Percentiles rank a stretch among this genome's conserved stretches.
phyloP scores from a whole-genome alignment of 352 stramenopile species.

The Achlya hypogyna region DNA sequence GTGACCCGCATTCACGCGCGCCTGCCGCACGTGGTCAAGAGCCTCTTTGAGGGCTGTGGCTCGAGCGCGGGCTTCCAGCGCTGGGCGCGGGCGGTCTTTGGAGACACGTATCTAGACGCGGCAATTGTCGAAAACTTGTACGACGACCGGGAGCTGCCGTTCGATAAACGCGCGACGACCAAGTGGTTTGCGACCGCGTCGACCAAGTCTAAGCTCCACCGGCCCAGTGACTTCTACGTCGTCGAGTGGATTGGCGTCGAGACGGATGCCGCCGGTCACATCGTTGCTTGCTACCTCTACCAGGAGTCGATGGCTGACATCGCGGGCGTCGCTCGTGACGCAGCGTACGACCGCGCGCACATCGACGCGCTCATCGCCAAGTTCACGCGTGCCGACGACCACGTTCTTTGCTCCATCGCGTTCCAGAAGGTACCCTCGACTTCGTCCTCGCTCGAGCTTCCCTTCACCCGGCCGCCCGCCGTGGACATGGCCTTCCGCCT shows the following conservation, averaged over 20 bases:
- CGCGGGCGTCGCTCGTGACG: neutral
- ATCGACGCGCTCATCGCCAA: conserved; percentile 1
- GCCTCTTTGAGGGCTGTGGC: neutral
- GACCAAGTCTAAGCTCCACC: neutral
- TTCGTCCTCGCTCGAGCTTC: neutral
- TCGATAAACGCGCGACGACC: conserved; percentile 6
- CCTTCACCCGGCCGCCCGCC: neutral
- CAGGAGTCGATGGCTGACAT: conserved; percentile 16
- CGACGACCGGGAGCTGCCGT: neutral
- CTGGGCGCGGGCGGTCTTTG: neutral
- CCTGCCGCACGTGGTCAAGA: neutral
- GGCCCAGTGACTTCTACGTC: neutral
- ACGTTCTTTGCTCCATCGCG: neutral
- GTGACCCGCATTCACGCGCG: neutral
- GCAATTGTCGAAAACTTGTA: neutral
- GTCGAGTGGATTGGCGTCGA: conserved; percentile 9
- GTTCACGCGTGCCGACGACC: neutral
- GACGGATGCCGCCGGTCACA: neutral
- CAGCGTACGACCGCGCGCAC: neutral
- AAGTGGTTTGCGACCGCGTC: conserved; percentile 9
- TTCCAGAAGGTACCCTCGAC: neutral
- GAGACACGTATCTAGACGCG: neutral
- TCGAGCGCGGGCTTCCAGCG: neutral
- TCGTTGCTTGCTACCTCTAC: neutral
- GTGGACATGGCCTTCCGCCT: neutral